These are phyloP conservation scores for Wallemia mellicola DNA, from an alignment of 1,284 basidiomycete genomes.

Conservation along the genomic window DNA sequence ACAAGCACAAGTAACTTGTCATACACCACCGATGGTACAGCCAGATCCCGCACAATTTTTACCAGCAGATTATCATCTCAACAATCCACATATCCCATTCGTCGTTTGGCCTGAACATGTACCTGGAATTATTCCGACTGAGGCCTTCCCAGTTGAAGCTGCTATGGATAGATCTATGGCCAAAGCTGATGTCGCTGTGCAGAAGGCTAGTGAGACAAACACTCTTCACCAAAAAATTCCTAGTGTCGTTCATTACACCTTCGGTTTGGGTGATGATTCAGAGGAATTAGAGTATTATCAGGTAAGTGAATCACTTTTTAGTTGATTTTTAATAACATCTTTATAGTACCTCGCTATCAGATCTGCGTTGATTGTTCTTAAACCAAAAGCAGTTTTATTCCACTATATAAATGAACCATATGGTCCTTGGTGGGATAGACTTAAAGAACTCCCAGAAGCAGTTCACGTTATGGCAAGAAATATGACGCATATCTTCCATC, in stretches of 20 bases:
- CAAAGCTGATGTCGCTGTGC: neutral
- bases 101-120: neutral
- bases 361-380: slow-evolving; percentile 16
- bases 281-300: neutral
- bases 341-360: slow-evolving; percentile 16
- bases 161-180: neutral
- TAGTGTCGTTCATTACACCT: neutral
- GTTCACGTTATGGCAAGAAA: slow-evolving; percentile 1
- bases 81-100: neutral
- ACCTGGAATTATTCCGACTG: neutral
- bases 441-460: slow-evolving; percentile 3
- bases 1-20: neutral
- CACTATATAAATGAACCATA: slow-evolving; percentile 11
- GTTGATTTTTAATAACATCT: neutral
- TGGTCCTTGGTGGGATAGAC: slow-evolving; percentile 14
- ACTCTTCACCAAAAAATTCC: neutral
- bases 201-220: neutral
- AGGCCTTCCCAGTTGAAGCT: neutral
- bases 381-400: slow-evolving; percentile 16
- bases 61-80: neutral
- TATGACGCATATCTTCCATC: slow-evolving; percentile 11
- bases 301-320: neutral
- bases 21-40: neutral
- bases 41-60: neutral
- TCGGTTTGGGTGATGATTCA: neutral